A percentile compares a stretch with the other conserved stretches of the same genome.
These are phyloP conservation scores for Noccaea caerulescens DNA, from an alignment of 345 rosid species.

Conservation along the genomic window DNA sequence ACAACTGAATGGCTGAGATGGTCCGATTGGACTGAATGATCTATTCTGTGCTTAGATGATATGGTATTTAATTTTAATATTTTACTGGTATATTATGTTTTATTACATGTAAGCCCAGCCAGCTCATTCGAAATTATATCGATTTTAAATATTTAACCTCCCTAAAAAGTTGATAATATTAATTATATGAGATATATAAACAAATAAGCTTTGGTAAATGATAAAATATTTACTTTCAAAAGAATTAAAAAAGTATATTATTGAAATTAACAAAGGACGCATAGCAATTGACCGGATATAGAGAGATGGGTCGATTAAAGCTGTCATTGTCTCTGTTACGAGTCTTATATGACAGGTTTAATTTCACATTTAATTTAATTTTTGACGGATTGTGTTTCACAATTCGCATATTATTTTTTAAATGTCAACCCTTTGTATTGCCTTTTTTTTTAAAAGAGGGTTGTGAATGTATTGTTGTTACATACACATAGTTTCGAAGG, in stretches of 20 bases:
- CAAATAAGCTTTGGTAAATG: too few relatives aligned
- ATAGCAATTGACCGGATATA: conserved; percentile 13
- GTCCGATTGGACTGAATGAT: conserved; percentile 4
- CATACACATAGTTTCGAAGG: neutral
- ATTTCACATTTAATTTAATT: neutral
- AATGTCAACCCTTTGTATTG: neutral
- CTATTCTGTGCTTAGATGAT: conserved; percentile 2
- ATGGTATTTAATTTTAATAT: neutral
- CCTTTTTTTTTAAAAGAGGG: too few relatives aligned
- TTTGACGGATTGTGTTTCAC: neutral
- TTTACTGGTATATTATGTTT: neutral
- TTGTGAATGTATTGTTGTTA: neutral
- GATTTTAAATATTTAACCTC: too few relatives aligned
- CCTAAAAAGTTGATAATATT: too few relatives aligned
- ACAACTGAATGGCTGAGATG: conserved; percentile 13
- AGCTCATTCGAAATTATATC: too few relatives aligned
- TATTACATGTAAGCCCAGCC: too few relatives aligned
- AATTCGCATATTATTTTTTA: neutral
- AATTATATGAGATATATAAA: too few relatives aligned
- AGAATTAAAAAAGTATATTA: neutral
- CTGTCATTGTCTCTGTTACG: conserved; percentile 10
- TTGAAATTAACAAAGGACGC: neutral
- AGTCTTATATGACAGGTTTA: conserved; percentile 1
- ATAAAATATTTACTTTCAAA: neutral
- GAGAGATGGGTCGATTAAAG: conserved; percentile 14